Conservation (phyloP, 164 flowering plant genomes). For the Vitis riparia region DNA sequence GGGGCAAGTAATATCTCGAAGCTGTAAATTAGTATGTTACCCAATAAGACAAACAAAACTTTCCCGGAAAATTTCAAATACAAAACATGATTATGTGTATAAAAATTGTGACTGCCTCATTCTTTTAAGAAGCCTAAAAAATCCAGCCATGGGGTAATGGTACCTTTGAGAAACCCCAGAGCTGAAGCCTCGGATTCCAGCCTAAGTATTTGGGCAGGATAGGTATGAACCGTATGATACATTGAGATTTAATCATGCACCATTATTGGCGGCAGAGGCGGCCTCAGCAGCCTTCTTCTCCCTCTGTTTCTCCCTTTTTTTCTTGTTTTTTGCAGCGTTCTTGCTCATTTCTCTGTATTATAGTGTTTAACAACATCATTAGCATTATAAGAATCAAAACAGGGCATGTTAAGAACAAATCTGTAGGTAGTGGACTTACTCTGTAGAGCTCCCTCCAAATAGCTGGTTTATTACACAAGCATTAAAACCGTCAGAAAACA, state of each 20-base stretch:
- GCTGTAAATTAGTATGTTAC: no score
- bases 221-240: no score
- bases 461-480: constrained; percentile 45
- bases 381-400: background rate
- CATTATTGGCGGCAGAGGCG: constrained; percentile 32
- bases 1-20: no score
- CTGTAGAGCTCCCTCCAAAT: constrained; percentile 66
- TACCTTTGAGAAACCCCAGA: no score
- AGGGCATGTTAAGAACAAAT: background rate
- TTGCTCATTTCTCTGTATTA: constrained; percentile 73
- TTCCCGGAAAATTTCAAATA: no score
- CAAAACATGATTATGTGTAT: no score
- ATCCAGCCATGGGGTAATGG: no score
- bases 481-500: constrained; percentile 5
- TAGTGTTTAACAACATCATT: background rate
- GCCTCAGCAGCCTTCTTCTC: constrained; percentile 87
- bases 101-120: no score
- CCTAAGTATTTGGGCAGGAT: no score
- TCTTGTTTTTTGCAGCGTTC: constrained; percentile 84
- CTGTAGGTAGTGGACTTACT: constrained; percentile 43
- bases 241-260: constrained; percentile 12
- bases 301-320: constrained; percentile 83
- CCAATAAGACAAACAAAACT: no score
- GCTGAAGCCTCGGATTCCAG: no score
- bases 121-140: no score